These are phyloP conservation scores for Exserohilum rostratum DNA, from an alignment of 2,329 filamentous ascomycete genomes.

Conservation along the genomic window DNA sequence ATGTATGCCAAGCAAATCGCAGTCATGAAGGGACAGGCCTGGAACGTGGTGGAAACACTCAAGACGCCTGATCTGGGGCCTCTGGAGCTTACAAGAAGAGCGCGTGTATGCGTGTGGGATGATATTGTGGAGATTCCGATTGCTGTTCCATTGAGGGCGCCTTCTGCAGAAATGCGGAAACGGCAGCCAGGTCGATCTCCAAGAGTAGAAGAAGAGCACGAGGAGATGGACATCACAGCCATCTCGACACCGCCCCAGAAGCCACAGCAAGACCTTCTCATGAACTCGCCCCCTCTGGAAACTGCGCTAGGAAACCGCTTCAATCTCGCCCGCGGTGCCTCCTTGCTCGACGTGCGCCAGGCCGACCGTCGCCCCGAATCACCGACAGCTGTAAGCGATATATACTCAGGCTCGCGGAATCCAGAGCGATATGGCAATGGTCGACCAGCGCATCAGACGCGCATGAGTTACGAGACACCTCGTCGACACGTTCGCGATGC, in stretches of 20 bases:
- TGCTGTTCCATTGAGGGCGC: slow-evolving; percentile 84
- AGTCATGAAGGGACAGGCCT: slow-evolving; percentile 98
- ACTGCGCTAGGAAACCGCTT: slow-evolving; percentile 52
- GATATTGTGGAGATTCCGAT: slow-evolving; percentile 95
- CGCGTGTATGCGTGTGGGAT: slow-evolving; percentile 96
- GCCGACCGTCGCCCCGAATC: slow-evolving; percentile 33
- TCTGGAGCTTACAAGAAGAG: slow-evolving; percentile 85
- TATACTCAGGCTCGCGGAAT: slow-evolving; percentile 35
- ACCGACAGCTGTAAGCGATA: slow-evolving; percentile 44
- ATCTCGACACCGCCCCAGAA: slow-evolving; percentile 63
- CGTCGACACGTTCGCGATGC: slow-evolving; percentile 38
- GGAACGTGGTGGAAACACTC: slow-evolving; percentile 98
- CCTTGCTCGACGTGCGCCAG: slow-evolving; percentile 48
- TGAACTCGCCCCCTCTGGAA: slow-evolving; percentile 62
- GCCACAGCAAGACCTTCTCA: slow-evolving; percentile 69
- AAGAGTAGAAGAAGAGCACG: slow-evolving; percentile 61
- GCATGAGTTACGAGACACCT: slow-evolving; percentile 52
- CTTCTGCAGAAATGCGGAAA: slow-evolving; percentile 82
- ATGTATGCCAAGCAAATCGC: slow-evolving; percentile 99
- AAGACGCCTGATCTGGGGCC: slow-evolving; percentile 93
- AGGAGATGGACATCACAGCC: slow-evolving; percentile 89
- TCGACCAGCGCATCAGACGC: slow-evolving; percentile 38
- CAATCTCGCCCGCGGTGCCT: slow-evolving; percentile 56
- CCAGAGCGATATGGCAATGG: slow-evolving; percentile 21
- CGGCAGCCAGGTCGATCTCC: slow-evolving; percentile 53